phyloP scores from a whole-genome alignment of 108 stramenopile species.

The Chaetoceros tenuissimus region DNA sequence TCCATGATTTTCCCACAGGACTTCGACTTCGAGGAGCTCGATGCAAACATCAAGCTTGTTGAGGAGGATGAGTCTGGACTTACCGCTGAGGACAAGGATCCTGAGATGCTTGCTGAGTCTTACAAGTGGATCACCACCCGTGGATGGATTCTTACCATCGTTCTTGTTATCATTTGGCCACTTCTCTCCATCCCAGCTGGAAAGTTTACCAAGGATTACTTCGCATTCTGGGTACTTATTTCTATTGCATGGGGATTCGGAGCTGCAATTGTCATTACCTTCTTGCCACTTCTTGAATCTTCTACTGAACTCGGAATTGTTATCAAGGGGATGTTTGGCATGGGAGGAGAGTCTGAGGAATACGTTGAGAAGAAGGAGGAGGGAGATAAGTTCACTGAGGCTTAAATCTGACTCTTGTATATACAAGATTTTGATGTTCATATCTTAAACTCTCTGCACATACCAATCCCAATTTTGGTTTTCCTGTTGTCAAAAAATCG shows the following conservation, averaged over 20 bases:
- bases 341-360: background rate
- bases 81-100: slow-evolving; percentile 25
- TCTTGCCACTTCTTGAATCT: slow-evolving; percentile 60
- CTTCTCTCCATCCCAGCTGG: slow-evolving; percentile 53
- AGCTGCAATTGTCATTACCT: slow-evolving; percentile 36
- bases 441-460: no score
- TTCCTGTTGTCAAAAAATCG: no score
- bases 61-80: slow-evolving; percentile 45
- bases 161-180: slow-evolving; percentile 62
- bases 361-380: background rate
- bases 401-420: no score
- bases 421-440: no score
- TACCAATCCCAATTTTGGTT: no score
- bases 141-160: slow-evolving; percentile 46
- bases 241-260: slow-evolving; percentile 60
- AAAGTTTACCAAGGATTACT: slow-evolving; percentile 48
- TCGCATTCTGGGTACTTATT: slow-evolving; percentile 64
- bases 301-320: slow-evolving; percentile 48
- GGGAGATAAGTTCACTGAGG: background rate
- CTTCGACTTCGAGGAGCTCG: slow-evolving; percentile 40
- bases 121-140: slow-evolving; percentile 46
- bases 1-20: slow-evolving; percentile 52
- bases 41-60: slow-evolving; percentile 33
- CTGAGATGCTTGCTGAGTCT: slow-evolving; percentile 21
- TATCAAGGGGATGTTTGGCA: slow-evolving; percentile 35